phyloP scores from a whole-genome alignment of 768 basidiomycete genomes.

The Kwoniella sp. region DNA sequence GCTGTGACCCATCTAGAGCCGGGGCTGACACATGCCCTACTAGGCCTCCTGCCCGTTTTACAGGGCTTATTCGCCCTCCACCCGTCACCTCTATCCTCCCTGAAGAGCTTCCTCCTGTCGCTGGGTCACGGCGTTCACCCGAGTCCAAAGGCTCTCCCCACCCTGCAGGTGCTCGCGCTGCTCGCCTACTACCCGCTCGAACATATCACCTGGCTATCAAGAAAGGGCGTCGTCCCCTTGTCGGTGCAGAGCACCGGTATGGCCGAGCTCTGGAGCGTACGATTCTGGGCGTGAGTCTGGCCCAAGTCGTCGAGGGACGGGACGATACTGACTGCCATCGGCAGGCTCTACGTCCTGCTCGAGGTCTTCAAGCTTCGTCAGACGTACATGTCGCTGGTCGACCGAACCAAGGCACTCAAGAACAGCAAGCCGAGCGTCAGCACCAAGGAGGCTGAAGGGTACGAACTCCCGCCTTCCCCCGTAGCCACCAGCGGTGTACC shows the following conservation, averaged over 20 bases:
- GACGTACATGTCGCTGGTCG: slow-evolving; percentile 16
- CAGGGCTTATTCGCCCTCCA: slow-evolving; percentile 31
- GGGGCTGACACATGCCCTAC: neutral
- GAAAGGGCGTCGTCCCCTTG: slow-evolving; percentile 39
- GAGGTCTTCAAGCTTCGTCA: slow-evolving; percentile 33
- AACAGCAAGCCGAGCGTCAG: slow-evolving; percentile 21
- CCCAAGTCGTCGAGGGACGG: neutral
- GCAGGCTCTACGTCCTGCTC: slow-evolving; percentile 39
- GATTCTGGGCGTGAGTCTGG: slow-evolving; percentile 48
- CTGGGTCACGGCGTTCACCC: neutral
- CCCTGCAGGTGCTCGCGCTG: slow-evolving; percentile 37
- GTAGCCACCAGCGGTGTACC: neutral
- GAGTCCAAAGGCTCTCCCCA: slow-evolving; percentile 25
- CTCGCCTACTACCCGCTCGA: slow-evolving; percentile 46
- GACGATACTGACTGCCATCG: neutral
- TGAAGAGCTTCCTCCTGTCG: slow-evolving; percentile 12
- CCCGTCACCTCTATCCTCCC: slow-evolving; percentile 28
- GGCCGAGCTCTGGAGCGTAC: slow-evolving; percentile 41
- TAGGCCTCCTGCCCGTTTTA: slow-evolving; percentile 31
- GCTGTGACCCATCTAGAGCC: too few relatives aligned
- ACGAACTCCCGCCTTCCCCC: slow-evolving; percentile 24
- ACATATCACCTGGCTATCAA: slow-evolving; percentile 38
- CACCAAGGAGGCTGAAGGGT: slow-evolving; percentile 36
- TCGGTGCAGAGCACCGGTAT: slow-evolving; percentile 6
- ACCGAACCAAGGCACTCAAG: slow-evolving; percentile 20